Evolutionary conservation across 192 early-diverging fungal species (phyloP).

Genomic region (Umbelopsis sp.): DNA sequence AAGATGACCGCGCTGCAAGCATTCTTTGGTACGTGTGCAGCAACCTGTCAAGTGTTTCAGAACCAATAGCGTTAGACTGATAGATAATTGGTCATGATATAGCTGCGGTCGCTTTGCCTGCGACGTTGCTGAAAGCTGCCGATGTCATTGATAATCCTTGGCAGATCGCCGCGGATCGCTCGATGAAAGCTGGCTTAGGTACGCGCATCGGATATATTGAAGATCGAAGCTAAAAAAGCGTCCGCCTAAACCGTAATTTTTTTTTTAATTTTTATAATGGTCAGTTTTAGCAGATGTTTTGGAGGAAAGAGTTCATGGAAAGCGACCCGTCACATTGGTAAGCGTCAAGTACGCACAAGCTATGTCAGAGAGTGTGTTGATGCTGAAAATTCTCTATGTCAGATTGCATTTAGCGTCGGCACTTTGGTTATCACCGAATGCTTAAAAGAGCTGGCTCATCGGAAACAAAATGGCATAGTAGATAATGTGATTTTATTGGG

Average conservation of each 20-base stretch:
- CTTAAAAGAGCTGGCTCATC: conserved; percentile 50
- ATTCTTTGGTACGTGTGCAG: conserved; percentile 42
- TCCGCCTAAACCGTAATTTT: too few relatives aligned
- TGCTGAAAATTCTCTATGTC: neutral
- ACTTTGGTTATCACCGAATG: conserved; percentile 61
- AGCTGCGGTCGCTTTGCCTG: conserved; percentile 54
- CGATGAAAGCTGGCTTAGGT: conserved; percentile 55
- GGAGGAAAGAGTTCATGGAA: conserved; percentile 55
- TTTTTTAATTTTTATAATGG: neutral
- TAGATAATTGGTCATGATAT: neutral
- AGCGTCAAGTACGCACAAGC: neutral
- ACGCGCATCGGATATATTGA: conserved; percentile 1
- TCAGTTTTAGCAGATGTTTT: conserved; percentile 59
- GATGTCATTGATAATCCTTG: conserved; percentile 67
- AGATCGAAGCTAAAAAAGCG: too few relatives aligned
- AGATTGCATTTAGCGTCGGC: conserved; percentile 60
- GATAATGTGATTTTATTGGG: conserved; percentile 59
- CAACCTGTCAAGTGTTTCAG: too few relatives aligned
- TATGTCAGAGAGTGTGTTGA: neutral
- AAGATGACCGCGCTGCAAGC: conserved; percentile 54
- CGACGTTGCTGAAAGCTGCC: conserved; percentile 51
- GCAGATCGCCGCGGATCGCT: conserved; percentile 57
- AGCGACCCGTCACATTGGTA: conserved; percentile 56
- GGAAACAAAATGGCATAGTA: conserved; percentile 45
- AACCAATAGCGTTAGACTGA: too few relatives aligned